phyloP scores from a whole-genome alignment of 208 protist genomes.

The Crithidia acanthocephali region DNA sequence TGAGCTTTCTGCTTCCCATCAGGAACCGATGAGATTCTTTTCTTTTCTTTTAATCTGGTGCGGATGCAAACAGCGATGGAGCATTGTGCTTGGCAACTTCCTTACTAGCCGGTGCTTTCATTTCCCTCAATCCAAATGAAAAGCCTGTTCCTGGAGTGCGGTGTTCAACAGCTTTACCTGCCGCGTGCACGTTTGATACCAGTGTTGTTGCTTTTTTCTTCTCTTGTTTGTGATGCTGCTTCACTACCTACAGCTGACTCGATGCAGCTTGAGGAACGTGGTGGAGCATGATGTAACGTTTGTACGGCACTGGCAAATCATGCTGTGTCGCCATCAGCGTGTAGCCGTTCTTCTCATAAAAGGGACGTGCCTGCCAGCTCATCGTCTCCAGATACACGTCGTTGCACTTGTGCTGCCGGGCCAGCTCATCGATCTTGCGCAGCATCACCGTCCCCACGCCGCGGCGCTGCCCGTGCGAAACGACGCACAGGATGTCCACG shows the following conservation, averaged over 20 bases:
- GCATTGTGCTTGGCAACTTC: too few relatives aligned
- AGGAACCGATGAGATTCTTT: too few relatives aligned
- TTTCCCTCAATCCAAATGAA: too few relatives aligned
- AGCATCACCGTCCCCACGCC: constrained; percentile 23
- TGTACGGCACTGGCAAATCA: not conserved
- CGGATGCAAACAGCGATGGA: too few relatives aligned
- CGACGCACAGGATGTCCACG: constrained; percentile 17
- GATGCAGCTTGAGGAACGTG: not conserved
- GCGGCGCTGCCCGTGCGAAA: not conserved
- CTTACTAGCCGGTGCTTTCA: too few relatives aligned
- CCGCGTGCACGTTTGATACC: not conserved
- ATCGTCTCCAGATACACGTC: constrained; percentile 29
- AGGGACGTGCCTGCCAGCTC: constrained; percentile 38
- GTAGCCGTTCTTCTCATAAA: constrained; percentile 38
- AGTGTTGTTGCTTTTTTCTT: not conserved
- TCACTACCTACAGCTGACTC: constrained; percentile 12
- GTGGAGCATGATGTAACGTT: not conserved
- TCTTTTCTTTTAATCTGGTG: too few relatives aligned
- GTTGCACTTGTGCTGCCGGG: constrained; percentile 16
- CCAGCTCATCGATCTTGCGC: constrained; percentile 23
- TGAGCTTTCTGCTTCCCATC: too few relatives aligned
- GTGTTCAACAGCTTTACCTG: too few relatives aligned
- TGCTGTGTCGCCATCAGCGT: constrained; percentile 14
- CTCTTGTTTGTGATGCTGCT: not conserved
- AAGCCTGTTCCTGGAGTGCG: too few relatives aligned